These are phyloP conservation scores for Verticillium tricorpus DNA, from an alignment of 2,329 filamentous ascomycete species.

Conservation along the genomic window DNA sequence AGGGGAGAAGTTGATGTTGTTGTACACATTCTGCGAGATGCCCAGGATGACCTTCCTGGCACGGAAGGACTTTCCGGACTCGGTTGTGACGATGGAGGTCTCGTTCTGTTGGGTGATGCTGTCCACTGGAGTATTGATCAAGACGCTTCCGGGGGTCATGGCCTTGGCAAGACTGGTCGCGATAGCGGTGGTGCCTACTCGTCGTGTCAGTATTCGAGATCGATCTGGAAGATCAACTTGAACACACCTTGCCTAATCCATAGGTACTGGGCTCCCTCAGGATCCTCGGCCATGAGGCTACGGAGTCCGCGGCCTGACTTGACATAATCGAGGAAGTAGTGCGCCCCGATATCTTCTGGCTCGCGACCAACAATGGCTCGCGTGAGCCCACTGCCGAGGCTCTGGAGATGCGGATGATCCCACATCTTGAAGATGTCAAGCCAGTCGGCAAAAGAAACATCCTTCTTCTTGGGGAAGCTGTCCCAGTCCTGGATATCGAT, in stretches of 20 bases:
- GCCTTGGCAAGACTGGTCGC: slow-evolving; percentile 8
- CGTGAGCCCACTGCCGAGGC: slow-evolving; percentile 1
- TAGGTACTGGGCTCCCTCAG: slow-evolving; percentile 17
- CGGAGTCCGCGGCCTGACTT: slow-evolving; percentile 14
- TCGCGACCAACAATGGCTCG: slow-evolving; percentile 14
- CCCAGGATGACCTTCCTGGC: slow-evolving; percentile 20
- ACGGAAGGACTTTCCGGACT: slow-evolving; percentile 6
- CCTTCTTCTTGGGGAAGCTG: background rate
- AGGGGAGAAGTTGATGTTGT: slow-evolving; percentile 17
- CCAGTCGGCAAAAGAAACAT: slow-evolving; percentile 3
- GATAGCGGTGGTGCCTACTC: slow-evolving; percentile 7
- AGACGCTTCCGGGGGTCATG: slow-evolving; percentile 10
- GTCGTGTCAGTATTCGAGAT: background rate
- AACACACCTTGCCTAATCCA: slow-evolving; percentile 16
- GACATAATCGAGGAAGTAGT: slow-evolving; percentile 16
- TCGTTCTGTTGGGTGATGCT: slow-evolving; percentile 11
- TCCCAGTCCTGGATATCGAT: slow-evolving; percentile 2
- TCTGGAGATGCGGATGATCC: background rate
- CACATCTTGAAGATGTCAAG: background rate
- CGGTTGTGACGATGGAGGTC: slow-evolving; percentile 12
- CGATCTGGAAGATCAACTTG: background rate
- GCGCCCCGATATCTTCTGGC: slow-evolving; percentile 14
- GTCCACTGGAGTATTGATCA: slow-evolving; percentile 13
- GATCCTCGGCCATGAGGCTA: slow-evolving; percentile 14
- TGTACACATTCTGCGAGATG: slow-evolving; percentile 18